These are phyloP conservation scores for Paecilomyces formosus DNA, from an alignment of 2,329 filamentous ascomycete species.

Conservation along the genomic window DNA sequence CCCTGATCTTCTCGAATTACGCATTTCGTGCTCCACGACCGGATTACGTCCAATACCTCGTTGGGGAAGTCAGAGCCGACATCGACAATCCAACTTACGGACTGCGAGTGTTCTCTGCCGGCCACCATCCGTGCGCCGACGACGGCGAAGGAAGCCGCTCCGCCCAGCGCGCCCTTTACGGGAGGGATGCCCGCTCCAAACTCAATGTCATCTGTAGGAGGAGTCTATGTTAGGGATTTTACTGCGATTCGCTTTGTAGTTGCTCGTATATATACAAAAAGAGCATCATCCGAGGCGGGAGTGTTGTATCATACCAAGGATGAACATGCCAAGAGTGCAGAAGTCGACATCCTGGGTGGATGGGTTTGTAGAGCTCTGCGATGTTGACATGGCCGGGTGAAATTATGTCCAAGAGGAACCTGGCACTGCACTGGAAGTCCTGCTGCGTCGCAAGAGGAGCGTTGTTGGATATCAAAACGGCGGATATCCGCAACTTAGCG, in stretches of 20 bases:
- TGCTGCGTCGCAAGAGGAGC: neutral
- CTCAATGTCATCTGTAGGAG: slow-evolving; percentile 76
- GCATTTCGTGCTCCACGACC: slow-evolving; percentile 68
- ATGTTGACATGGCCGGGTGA: slow-evolving; percentile 11
- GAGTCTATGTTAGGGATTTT: neutral
- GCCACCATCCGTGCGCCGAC: slow-evolving; percentile 85
- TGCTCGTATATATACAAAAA: too few relatives aligned
- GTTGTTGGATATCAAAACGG: neutral
- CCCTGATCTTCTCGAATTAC: slow-evolving; percentile 58
- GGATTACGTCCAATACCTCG: slow-evolving; percentile 55
- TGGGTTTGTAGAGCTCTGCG: neutral
- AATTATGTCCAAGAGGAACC: neutral
- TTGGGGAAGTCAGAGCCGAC: slow-evolving; percentile 78
- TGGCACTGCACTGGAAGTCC: neutral
- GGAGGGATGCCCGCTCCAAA: slow-evolving; percentile 63
- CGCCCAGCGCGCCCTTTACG: slow-evolving; percentile 72
- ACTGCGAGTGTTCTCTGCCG: slow-evolving; percentile 55
- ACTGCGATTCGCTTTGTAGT: neutral
- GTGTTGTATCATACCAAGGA: slow-evolving; percentile 43
- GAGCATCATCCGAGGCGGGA: slow-evolving; percentile 2
- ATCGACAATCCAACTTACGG: slow-evolving; percentile 87
- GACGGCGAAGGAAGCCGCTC: slow-evolving; percentile 78
- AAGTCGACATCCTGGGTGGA: slow-evolving; percentile 41
- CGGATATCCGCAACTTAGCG: neutral
- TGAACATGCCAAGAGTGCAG: slow-evolving; percentile 57